Evolutionary conservation across 345 rosid species (phyloP), one percentile per base, ranked within the genome.

Genomic region (Salix exigua): DNA sequence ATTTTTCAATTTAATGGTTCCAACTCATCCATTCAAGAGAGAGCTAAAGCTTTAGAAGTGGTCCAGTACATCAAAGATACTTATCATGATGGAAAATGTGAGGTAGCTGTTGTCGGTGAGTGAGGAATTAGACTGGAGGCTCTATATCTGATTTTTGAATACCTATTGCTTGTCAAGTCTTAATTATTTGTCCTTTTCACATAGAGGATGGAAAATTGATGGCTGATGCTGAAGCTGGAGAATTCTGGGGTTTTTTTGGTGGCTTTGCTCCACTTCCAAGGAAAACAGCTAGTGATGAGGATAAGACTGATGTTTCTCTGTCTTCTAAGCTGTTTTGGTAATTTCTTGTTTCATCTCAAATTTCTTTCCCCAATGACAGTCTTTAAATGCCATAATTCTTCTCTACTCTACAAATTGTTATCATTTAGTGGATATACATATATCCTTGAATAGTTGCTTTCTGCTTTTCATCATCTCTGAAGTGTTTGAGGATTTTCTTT

Each of bases 211-310:
- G 97, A 75, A 94, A 85, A 82, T 83, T 96, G 87, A 96, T 96
- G 99, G 97, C 98, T 79, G 99, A 94, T 92, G 91, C 94, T 77
- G 99, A 94, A 80, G 86, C 93, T 83, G 98, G 99, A 76, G 99
- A 96, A 71, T 96, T 96, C 86, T 96, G 98, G 99, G 93, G 85
- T 46, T 80, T 92, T 60, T 96, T 96, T 83, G 99, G 99, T 81
- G 99, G 99, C 25, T 96, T 91, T 89, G 99, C 99, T 88, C 99
- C 99, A 71, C 97, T 96, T 80, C 91, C 97, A 42, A 88, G 94
- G 85, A 94, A 91, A 89, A 85, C 84, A 53, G 84, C 85, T 16
- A 66, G 62, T 79, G 89, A 73, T 65, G 94, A 90, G 77, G 91
- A 92, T 72, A 86, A 72, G 72, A 60, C 79, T 30, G 60, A 76